Conservation (phyloP, 192 early-diverging fungal genomes). For the Podila minutissima region DNA sequence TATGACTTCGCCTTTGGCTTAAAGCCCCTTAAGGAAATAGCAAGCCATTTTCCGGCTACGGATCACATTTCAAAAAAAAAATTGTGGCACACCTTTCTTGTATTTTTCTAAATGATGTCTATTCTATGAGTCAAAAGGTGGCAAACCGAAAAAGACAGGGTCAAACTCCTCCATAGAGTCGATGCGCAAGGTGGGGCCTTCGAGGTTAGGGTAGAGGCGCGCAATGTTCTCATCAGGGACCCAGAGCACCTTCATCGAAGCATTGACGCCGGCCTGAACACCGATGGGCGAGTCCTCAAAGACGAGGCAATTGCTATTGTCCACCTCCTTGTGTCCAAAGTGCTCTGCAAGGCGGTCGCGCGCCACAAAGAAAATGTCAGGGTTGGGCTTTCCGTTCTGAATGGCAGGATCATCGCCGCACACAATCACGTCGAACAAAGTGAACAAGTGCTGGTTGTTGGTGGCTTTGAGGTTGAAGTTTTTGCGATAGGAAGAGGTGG, state of each 20-base stretch:
- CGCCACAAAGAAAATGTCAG: constrained; percentile 89
- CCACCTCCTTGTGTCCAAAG: constrained; percentile 47
- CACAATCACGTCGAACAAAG: constrained; percentile 82
- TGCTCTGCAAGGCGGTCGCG: constrained; percentile 53
- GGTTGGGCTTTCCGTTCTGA: constrained; percentile 85
- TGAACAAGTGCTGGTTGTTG: constrained; percentile 77
- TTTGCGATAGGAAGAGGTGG: constrained; percentile 83
- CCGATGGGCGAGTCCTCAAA: constrained; percentile 94
- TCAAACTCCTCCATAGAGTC: constrained; percentile 73
- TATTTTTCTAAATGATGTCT: neutral
- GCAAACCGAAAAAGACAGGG: constrained; percentile 70
- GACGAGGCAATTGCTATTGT: constrained; percentile 79
- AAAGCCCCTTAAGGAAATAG: too few species aligned
- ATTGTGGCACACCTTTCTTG: neutral
- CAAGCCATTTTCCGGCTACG: too few species aligned
- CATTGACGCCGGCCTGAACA: constrained; percentile 82
- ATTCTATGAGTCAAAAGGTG: constrained; percentile 49
- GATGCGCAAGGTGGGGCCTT: constrained; percentile 66
- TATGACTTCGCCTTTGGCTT: too few species aligned
- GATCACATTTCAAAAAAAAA: too few species aligned
- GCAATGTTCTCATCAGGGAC: constrained; percentile 81
- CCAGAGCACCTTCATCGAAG: constrained; percentile 89
- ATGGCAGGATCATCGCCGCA: constrained; percentile 91
- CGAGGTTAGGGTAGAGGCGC: constrained; percentile 49
- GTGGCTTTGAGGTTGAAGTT: constrained; percentile 82